These are phyloP conservation scores for Bauhinia variegata DNA, from an alignment of 306 rosid genomes.

Conservation along the genomic window DNA sequence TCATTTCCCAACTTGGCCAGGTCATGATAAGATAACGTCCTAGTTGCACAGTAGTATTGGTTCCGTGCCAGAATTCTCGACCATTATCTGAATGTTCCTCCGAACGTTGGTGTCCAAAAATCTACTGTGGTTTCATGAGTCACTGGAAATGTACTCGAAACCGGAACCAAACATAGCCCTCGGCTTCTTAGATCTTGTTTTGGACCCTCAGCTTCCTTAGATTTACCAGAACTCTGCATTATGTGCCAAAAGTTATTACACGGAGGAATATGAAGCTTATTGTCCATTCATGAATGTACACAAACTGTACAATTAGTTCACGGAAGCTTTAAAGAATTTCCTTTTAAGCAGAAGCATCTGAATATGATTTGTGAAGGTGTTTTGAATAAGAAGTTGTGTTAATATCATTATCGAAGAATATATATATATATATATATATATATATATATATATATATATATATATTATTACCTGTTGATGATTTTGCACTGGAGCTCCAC, in stretches of 20 bases:
- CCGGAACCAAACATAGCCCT: slow-evolving; percentile 94
- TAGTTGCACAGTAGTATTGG: slow-evolving; percentile 40
- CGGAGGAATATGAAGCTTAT: too few species aligned
- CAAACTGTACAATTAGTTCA: too few species aligned
- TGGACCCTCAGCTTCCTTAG: slow-evolving; percentile 67
- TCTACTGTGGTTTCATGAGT: slow-evolving; percentile 88
- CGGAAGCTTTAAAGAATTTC: too few species aligned
- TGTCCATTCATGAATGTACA: too few species aligned
- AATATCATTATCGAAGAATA: too few species aligned
- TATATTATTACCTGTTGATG: slow-evolving; percentile 78
- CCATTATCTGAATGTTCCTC: slow-evolving; percentile 76
- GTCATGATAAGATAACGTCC: slow-evolving; percentile 64
- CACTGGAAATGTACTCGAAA: slow-evolving; percentile 87
- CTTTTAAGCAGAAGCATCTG: too few species aligned
- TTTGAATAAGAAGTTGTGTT: too few species aligned
- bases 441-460: too few species aligned
- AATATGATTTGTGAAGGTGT: too few species aligned
- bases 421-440: too few species aligned
- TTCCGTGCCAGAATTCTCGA: slow-evolving; percentile 32
- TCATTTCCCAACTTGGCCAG: slow-evolving; percentile 72
- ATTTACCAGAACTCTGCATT: slow-evolving; percentile 68
- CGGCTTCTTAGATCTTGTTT: slow-evolving; percentile 91
- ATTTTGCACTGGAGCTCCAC: slow-evolving; percentile 78
- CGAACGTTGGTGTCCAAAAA: slow-evolving; percentile 96
- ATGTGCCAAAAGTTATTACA: not conserved